Base-by-base conservation (phyloP, 108 stramenopile genomes). In the Skeletonema menzelii region DNA sequence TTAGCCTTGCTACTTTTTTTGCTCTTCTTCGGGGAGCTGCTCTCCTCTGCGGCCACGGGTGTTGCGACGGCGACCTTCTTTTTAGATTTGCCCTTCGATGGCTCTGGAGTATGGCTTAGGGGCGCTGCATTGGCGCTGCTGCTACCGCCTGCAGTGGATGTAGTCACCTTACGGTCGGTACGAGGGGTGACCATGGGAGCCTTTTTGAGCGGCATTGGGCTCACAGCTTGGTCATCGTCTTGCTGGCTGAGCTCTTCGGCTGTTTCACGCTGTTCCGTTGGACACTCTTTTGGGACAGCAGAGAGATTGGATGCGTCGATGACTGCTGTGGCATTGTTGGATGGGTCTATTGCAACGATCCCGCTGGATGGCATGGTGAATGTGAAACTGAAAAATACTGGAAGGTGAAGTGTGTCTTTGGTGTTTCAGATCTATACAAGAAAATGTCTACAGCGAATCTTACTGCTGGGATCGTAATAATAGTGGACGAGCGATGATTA, bases 331-430 rank as follows among this genome's bases (percentile, higher is more conserved):
- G 70, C 70, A 59, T 77, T 77, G 59, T 77, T 34, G 56, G 64
- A 31, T 2, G 64, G 53, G 65, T 77, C 77, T 11, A 77, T 60
- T 59, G 65, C 77, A 58, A 77, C 69, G 58, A 65, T 64, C 35
- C 44, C 69, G 58, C 69, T 65, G 53, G 77, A 77, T 77, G 77
- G 77, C 77, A 77, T 77, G 56, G 70, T 66, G 22, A 22, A 53
- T 53, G 49, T 53, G 49, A 22, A n/a, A n/a, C 49, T 22, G 8
- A 53, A 53, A 53, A 53, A 53, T 53, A 53, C 49, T 53, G 49
- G 22, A 53, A 15, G n/a, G 40, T n/a, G 40, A 15, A 42, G 15
- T 37, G 35, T 37, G 11, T 8, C 11, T 12, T 37, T 37, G 11
- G 40, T 42, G 40, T 42, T 42, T 42, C 40, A 42, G 40, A n/a